Evolutionary conservation across 2,329 filamentous ascomycete genomes (phyloP).

Genomic region (Ophiocordyceps camponoti-saundersi): DNA sequence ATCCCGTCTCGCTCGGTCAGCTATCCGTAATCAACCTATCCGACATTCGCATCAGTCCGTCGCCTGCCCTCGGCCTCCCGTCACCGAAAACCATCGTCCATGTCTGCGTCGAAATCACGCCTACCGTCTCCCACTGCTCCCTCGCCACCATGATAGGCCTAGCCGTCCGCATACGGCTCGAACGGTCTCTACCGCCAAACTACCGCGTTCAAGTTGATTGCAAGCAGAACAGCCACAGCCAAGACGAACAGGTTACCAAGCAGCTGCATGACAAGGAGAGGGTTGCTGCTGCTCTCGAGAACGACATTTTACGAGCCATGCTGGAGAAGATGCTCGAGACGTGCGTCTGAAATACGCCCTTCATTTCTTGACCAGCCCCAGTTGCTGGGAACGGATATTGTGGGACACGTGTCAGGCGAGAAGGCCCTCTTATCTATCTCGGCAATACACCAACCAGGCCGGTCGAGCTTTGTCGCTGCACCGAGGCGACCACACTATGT

Average conservation of each 20-base stretch:
- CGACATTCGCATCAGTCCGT: slow-evolving; percentile 60
- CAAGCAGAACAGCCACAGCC: slow-evolving; percentile 90
- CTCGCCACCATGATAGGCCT: slow-evolving; percentile 92
- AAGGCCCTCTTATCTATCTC: neutral
- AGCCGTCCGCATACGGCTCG: slow-evolving; percentile 77
- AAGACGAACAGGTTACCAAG: slow-evolving; percentile 92
- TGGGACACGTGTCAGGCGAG: neutral
- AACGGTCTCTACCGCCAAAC: slow-evolving; percentile 78
- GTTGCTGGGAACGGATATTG: too few species aligned
- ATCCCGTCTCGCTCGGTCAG: slow-evolving; percentile 83
- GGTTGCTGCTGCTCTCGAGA: slow-evolving; percentile 87
- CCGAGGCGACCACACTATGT: neutral
- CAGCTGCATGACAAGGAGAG: slow-evolving; percentile 93
- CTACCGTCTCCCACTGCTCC: slow-evolving; percentile 92
- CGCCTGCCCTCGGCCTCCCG: slow-evolving; percentile 19
- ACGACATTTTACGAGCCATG: slow-evolving; percentile 74
- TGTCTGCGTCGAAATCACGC: slow-evolving; percentile 79
- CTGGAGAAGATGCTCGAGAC: slow-evolving; percentile 88
- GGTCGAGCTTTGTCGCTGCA: neutral
- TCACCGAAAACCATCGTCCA: slow-evolving; percentile 42
- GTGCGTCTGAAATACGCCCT: slow-evolving; percentile 34
- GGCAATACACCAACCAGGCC: neutral
- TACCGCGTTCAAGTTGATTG: slow-evolving; percentile 87
- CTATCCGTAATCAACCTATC: slow-evolving; percentile 91
- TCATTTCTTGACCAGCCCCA: neutral